phyloP scores from a whole-genome alignment of 1,284 basidiomycete genomes.

The Blastosporella zonata region DNA sequence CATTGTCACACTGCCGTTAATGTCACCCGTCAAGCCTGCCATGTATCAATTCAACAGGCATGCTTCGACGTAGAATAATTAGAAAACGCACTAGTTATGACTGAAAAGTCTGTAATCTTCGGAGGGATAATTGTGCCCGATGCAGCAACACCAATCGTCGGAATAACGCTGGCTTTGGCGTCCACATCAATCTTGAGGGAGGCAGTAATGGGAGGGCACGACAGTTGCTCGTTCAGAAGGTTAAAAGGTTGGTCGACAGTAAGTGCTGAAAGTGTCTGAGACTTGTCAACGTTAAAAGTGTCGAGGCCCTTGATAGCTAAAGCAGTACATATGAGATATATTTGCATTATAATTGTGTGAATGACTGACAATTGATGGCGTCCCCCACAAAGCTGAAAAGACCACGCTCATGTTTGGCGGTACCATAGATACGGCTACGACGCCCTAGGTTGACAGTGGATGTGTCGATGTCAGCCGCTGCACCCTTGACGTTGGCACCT shows the following conservation, averaged over 20 bases:
- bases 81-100: constrained; percentile 26
- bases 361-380: constrained; percentile 28
- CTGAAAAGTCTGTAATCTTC: constrained; percentile 26
- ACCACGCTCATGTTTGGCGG: constrained; percentile 19
- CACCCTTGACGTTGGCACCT: constrained; percentile 39
- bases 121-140: constrained; percentile 44
- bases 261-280: constrained; percentile 25
- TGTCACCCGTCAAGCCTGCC: constrained; percentile 25
- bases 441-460: constrained; percentile 21
- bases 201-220: constrained; percentile 37
- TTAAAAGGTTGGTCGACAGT: constrained; percentile 32
- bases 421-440: constrained; percentile 25
- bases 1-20: constrained; percentile 33
- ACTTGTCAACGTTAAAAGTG: constrained; percentile 24
- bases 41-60: not conserved
- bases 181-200: constrained; percentile 38
- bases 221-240: constrained; percentile 37
- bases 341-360: not conserved
- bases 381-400: constrained; percentile 27
- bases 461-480: constrained; percentile 31
- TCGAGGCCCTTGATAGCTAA: constrained; percentile 28
- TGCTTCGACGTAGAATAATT: not conserved
- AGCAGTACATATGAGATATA: not conserved
- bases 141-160: constrained; percentile 40
- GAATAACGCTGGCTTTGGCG: constrained; percentile 34